These are phyloP conservation scores for Zymoseptoria crescenta DNA, from an alignment of 2,329 filamentous ascomycete species.

Conservation along the genomic window DNA sequence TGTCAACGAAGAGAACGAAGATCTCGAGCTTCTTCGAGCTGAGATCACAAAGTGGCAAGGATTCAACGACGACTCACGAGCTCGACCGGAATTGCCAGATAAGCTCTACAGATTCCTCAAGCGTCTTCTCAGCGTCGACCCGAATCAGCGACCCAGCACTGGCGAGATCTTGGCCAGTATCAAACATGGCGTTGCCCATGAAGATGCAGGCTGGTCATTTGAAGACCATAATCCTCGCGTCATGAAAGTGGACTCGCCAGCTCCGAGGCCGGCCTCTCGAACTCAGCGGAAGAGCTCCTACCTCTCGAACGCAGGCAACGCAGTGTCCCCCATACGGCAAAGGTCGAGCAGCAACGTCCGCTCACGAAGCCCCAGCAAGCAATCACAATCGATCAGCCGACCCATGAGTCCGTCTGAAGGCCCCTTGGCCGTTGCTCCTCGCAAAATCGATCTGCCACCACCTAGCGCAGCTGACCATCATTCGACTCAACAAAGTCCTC, in stretches of 20 bases:
- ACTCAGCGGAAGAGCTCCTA: slow-evolving; percentile 17
- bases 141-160: slow-evolving; percentile 69
- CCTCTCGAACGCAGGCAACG: slow-evolving; percentile 12
- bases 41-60: slow-evolving; percentile 86
- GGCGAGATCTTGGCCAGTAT: slow-evolving; percentile 76
- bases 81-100: slow-evolving; percentile 73
- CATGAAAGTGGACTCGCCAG: slow-evolving; percentile 36
- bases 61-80: slow-evolving; percentile 53
- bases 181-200: slow-evolving; percentile 47
- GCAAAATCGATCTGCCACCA: slow-evolving; percentile 4
- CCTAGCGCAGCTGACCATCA: slow-evolving; percentile 1
- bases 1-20: slow-evolving; percentile 84
- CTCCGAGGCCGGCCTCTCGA: slow-evolving; percentile 11
- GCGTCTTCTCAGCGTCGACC: slow-evolving; percentile 68
- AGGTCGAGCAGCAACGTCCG: slow-evolving; percentile 12
- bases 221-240: slow-evolving; percentile 30
- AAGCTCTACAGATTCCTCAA: slow-evolving; percentile 81
- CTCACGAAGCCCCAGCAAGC: slow-evolving; percentile 13
- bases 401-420: slow-evolving; percentile 6
- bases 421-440: slow-evolving; percentile 2
- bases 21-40: slow-evolving; percentile 71
- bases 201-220: slow-evolving; percentile 21
- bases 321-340: slow-evolving; percentile 12
- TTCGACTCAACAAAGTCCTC: slow-evolving; percentile 22
- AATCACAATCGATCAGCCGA: slow-evolving; percentile 8